A percentile compares a stretch with the other conserved stretches of the same genome.
phyloP scores from a whole-genome alignment of 2,329 filamentous ascomycete species.

The Verticillium klebahnii region DNA sequence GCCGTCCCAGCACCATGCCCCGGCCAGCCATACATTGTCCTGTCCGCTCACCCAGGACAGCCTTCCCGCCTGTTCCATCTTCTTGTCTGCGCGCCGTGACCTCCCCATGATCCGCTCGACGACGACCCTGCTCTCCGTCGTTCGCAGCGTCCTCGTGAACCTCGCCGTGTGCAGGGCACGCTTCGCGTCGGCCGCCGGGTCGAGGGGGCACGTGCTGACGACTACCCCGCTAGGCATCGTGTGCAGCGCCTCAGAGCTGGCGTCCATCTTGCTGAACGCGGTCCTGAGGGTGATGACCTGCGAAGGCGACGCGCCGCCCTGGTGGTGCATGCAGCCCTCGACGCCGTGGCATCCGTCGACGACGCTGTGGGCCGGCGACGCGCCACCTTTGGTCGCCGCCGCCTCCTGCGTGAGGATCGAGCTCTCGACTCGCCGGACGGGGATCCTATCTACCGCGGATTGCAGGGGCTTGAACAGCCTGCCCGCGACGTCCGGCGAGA shows the following conservation, averaged over 20 bases:
- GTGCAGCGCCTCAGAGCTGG: constrained; percentile 47
- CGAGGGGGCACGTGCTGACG: constrained; percentile 47
- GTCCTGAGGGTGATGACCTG: constrained; percentile 31
- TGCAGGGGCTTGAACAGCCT: constrained; percentile 39
- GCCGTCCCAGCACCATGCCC: constrained; percentile 62
- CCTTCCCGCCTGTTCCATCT: background rate
- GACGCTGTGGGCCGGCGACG: background rate
- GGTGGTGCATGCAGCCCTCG: constrained; percentile 21
- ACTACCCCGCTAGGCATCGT: constrained; percentile 44
- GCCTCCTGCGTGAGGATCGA: constrained; percentile 29
- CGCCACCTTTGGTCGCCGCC: background rate
- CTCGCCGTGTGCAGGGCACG: constrained; percentile 37
- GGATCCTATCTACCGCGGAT: constrained; percentile 34
- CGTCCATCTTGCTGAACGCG: constrained; percentile 20
- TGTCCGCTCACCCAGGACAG: constrained; percentile 46
- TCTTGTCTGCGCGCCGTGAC: constrained; percentile 4
- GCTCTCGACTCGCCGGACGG: constrained; percentile 42
- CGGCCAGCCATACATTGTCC: constrained; percentile 48
- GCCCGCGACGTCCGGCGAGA: constrained; percentile 48
- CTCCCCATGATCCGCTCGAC: constrained; percentile 40
- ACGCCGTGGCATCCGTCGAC: constrained; percentile 2
- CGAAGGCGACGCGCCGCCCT: constrained; percentile 13
- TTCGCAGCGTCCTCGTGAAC: constrained; percentile 51
- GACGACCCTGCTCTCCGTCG: constrained; percentile 37
- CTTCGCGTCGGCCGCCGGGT: constrained; percentile 26